phyloP scores from a whole-genome alignment of 2,329 filamentous ascomycete genomes.

The Myriosclerotinia curreyana region DNA sequence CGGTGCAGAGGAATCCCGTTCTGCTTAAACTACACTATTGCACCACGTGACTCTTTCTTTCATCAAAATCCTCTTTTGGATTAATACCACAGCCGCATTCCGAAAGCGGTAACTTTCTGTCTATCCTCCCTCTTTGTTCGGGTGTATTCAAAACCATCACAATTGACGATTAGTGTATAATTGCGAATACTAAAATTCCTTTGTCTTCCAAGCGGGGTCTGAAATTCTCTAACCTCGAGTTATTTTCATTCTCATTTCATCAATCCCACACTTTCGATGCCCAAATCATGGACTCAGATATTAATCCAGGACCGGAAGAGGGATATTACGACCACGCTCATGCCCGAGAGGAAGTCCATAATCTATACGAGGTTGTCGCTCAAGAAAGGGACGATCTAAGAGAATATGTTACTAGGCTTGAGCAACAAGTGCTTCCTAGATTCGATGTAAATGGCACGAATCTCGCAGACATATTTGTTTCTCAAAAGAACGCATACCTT shows the following conservation, averaged over 20 bases:
- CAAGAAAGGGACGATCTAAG: conserved; percentile 14
- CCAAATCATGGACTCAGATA: background rate
- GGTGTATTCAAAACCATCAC: background rate
- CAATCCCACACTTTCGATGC: background rate
- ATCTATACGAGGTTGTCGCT: background rate
- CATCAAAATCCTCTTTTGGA: background rate
- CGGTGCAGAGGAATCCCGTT: background rate
- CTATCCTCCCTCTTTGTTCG: conserved; percentile 3
- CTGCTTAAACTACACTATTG: background rate
- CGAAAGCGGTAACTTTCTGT: conserved; percentile 4
- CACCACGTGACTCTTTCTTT: background rate
- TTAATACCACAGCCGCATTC: background rate
- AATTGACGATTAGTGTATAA: background rate
- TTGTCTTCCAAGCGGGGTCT: background rate
- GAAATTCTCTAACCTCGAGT: background rate
- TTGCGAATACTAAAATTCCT: background rate
- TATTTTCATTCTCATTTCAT: background rate
- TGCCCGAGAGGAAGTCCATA: background rate
- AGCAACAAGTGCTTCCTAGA: background rate
- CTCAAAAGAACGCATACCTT: conserved; percentile 9
- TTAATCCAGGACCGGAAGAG: background rate
- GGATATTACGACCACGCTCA: background rate
- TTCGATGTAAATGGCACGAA: conserved; percentile 13
- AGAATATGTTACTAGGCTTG: conserved; percentile 5
- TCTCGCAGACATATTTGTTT: background rate